Evolutionary conservation across 179 eudicot species (phyloP).

Genomic region (Vitellaria paradoxa): DNA sequence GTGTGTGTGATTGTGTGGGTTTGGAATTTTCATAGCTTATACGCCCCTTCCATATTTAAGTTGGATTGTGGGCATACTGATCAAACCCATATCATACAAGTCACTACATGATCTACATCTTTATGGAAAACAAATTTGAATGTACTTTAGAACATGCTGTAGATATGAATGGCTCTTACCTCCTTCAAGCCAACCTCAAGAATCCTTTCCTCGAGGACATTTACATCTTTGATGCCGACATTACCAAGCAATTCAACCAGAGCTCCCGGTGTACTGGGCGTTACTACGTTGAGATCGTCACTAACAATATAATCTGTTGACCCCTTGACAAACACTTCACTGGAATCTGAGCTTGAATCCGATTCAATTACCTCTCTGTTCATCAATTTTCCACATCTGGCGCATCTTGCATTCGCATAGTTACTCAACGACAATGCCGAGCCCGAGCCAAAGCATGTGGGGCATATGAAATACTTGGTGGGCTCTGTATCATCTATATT

Average conservation of each 20-base stretch:
- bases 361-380: neutral
- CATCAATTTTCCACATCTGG: conserved; percentile 9
- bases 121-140: too few relatives aligned
- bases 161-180: neutral
- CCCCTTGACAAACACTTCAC: conserved; percentile 11
- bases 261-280: neutral
- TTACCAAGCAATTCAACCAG: neutral
- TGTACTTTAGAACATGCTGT: too few relatives aligned
- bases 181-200: neutral
- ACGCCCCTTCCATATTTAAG: too few relatives aligned
- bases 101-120: too few relatives aligned
- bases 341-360: neutral
- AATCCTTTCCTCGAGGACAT: neutral
- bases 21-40: too few relatives aligned
- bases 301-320: neutral
- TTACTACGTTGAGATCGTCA: neutral
- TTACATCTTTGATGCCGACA: neutral
- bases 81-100: too few relatives aligned
- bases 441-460: neutral
- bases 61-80: too few relatives aligned
- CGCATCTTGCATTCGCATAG: neutral
- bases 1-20: too few relatives aligned
- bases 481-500: conserved; percentile 21
- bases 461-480: conserved; percentile 17
- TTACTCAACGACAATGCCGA: neutral